Percentiles rank a stretch among this genome's conserved stretches.
phyloP scores from a whole-genome alignment of 768 basidiomycete genomes.

The Baorangia bicolor region DNA sequence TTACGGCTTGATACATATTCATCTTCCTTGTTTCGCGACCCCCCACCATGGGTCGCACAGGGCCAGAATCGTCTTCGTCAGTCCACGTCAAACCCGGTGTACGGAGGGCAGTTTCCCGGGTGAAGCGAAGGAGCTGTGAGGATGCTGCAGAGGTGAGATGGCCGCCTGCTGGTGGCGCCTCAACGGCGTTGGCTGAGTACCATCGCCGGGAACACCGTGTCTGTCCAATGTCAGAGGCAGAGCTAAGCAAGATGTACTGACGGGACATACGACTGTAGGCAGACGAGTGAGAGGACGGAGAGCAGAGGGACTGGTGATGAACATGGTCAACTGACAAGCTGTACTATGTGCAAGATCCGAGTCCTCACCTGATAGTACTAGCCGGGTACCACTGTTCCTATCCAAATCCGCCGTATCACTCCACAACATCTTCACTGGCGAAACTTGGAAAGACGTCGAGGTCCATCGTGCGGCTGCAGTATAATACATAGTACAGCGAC shows the following conservation, averaged over 20 bases:
- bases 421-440: neutral
- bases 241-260: neutral
- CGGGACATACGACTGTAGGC: constrained; percentile 16
- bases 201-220: constrained; percentile 33
- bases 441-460: neutral
- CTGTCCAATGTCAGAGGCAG: neutral
- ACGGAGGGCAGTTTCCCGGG: constrained; percentile 68
- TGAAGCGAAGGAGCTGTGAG: constrained; percentile 60
- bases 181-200: constrained; percentile 49
- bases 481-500: neutral
- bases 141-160: constrained; percentile 71
- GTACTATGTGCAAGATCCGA: constrained; percentile 29
- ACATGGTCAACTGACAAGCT: constrained; percentile 24
- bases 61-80: constrained; percentile 50
- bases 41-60: constrained; percentile 50
- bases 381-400: constrained; percentile 5
- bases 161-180: constrained; percentile 78
- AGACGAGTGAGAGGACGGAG: constrained; percentile 22
- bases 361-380: constrained; percentile 1
- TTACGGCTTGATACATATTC: constrained; percentile 92
- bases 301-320: constrained; percentile 6
- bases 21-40: constrained; percentile 91
- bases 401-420: neutral
- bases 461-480: neutral
- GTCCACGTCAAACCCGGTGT: constrained; percentile 73